Evolutionary conservation across 192 early-diverging fungal genomes (phyloP).

Genomic region (Mortierella alpina): DNA sequence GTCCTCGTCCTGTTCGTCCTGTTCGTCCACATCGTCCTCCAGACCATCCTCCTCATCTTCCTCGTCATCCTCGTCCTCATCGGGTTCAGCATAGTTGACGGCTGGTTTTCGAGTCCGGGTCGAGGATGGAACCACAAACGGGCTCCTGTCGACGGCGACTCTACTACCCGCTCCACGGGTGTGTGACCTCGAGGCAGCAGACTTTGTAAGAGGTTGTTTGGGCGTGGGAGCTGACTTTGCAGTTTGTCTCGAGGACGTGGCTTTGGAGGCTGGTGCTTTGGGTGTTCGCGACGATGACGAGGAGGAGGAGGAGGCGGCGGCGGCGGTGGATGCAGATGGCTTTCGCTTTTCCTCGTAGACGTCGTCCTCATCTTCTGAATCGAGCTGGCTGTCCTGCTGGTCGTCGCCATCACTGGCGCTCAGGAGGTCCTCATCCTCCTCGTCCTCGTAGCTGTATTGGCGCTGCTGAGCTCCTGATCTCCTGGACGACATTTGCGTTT

Average conservation of each 20-base stretch:
- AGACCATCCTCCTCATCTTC: constrained; percentile 19
- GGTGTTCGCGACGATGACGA: constrained; percentile 1
- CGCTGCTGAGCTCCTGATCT: constrained; percentile 31
- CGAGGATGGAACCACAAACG: constrained; percentile 26
- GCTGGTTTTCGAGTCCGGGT: constrained; percentile 39
- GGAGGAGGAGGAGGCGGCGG: neutral
- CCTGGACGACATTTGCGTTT: constrained; percentile 16
- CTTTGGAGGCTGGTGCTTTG: constrained; percentile 3
- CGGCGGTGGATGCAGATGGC: neutral
- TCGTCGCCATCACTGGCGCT: constrained; percentile 17
- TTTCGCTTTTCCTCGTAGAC: constrained; percentile 9
- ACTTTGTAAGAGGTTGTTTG: constrained; percentile 5
- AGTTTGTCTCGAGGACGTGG: neutral
- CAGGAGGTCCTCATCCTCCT: constrained; percentile 20
- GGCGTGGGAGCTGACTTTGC: constrained; percentile 7
- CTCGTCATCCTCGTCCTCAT: constrained; percentile 31
- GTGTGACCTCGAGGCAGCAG: neutral
- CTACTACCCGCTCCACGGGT: neutral
- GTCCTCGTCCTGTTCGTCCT: constrained; percentile 19
- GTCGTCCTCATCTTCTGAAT: constrained; percentile 35
- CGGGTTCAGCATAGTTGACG: constrained; percentile 52
- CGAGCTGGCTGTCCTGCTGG: constrained; percentile 16
- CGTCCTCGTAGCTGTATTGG: constrained; percentile 39
- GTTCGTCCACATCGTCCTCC: constrained; percentile 30
- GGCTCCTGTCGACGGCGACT: constrained; percentile 10